These are phyloP conservation scores for Albatrellus ellisii DNA, from an alignment of 768 basidiomycete species.

Conservation along the genomic window DNA sequence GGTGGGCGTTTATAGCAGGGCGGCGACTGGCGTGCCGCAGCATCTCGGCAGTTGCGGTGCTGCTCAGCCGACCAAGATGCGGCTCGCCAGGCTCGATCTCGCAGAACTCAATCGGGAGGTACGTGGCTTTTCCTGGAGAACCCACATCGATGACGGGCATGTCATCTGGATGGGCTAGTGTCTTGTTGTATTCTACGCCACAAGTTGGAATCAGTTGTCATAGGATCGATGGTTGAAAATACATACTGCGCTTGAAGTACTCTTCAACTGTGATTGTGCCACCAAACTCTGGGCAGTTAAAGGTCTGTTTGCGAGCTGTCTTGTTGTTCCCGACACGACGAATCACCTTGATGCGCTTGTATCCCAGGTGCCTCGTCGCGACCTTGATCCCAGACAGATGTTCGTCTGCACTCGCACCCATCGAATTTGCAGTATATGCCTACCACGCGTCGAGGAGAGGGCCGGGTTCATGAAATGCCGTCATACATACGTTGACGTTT, in stretches of 20 bases:
- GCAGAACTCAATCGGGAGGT: constrained; percentile 61
- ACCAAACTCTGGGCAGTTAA: constrained; percentile 45
- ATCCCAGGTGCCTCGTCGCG: constrained; percentile 35
- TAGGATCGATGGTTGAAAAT: constrained; percentile 1
- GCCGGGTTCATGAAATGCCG: constrained; percentile 42
- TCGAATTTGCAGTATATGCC: constrained; percentile 30
- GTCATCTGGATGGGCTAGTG: constrained; percentile 26
- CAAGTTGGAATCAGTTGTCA: background rate
- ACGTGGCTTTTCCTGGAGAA: constrained; percentile 19
- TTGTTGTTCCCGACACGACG: constrained; percentile 22
- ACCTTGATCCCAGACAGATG: constrained; percentile 46
- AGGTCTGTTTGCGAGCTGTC: constrained; percentile 34
- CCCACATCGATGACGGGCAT: constrained; percentile 25
- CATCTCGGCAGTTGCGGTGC: constrained; percentile 57
- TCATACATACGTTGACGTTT: constrained; percentile 41
- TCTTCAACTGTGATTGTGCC: constrained; percentile 44
- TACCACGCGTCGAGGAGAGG: constrained; percentile 48
- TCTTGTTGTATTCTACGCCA: constrained; percentile 43
- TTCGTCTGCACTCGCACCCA: constrained; percentile 31
- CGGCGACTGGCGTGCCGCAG: constrained; percentile 53
- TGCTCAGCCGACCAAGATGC: constrained; percentile 46
- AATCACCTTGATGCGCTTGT: constrained; percentile 15
- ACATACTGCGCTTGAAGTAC: constrained; percentile 51
- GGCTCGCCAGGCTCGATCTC: constrained; percentile 44
- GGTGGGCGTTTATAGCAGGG: constrained; percentile 42